phyloP scores from a whole-genome alignment of 331 rosid genomes.

The Malus hybrid region DNA sequence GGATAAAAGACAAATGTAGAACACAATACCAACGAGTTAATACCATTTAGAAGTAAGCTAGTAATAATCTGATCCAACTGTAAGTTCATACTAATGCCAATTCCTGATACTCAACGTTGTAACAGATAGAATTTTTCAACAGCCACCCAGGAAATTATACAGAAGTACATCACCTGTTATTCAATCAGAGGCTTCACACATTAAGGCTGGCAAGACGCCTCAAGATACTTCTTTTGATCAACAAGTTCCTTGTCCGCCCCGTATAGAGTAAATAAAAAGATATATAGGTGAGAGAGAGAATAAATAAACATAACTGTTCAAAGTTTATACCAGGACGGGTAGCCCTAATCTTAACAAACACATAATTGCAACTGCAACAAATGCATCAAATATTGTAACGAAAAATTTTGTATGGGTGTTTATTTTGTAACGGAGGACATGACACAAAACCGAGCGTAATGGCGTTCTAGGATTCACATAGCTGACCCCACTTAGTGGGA shows the following conservation, averaged over 20 bases:
- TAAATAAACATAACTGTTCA: background rate
- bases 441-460: too few species aligned
- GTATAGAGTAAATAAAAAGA: too few species aligned
- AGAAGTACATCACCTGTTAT: slow-evolving; percentile 12
- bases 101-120: background rate
- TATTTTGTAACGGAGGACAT: too few species aligned
- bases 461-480: too few species aligned
- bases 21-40: background rate
- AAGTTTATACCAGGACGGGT: background rate
- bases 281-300: background rate
- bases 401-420: too few species aligned
- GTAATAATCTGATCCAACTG: background rate
- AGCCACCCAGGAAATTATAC: background rate
- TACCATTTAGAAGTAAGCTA: background rate
- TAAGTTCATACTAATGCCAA: background rate
- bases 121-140: background rate
- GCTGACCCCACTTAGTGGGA: too few species aligned
- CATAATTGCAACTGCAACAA: background rate
- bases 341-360: background rate
- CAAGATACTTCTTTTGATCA: slow-evolving; percentile 14
- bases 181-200: slow-evolving; percentile 18
- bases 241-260: slow-evolving; percentile 13
- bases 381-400: background rate
- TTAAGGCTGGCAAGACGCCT: slow-evolving; percentile 12
- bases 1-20: background rate